Evolutionary conservation across 257 asterid species (phyloP), one percentile per base, ranked within the genome.

Genomic region (Jacaranda copaia): DNA sequence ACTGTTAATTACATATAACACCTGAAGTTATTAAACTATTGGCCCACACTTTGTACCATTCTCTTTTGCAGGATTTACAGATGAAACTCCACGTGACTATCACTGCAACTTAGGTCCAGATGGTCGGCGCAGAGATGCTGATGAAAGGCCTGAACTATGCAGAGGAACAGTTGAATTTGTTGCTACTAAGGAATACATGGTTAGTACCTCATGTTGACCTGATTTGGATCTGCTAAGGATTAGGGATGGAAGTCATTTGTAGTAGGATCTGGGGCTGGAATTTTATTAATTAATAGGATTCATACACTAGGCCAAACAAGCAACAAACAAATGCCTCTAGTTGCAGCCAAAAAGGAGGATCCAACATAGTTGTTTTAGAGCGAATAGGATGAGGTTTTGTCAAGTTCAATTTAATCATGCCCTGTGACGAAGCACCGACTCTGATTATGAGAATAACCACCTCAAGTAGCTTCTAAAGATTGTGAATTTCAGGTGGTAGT

Each of bases 91-190:
- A 11, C 97, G 96, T 53, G 99, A 93, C 80, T 96, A 96, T 85
- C 99, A 90, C 79, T 96, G 97, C 92, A 96, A 93, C 87, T 89
- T 96, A 81, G 99, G 99, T 72, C 99, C 99, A 39, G 99, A 96
- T 82, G 99, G 99, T 72, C 92, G 98, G 81, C 97, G 99, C 74
- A 92, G 98, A 86, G 99, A 96, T 83, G 98, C 92, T 74, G 97
- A 93, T 79, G 98, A 96, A 83, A 88, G 98, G 83, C 99, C 99
- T 56, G 99, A 96, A 85, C 89, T 96, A 53, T 90, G 97, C 84
- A 84, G 94, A 85, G 99, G 99, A 86, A 96, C 97, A 59, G 99
- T 96, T 86, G 99, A 96, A 88, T 93, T 96, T 85, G 88, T 92
- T 79, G 99, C 99, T 77, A 56, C 99, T 52, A 89, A 87, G 80